Evolutionary conservation across 352 stramenopile species (phyloP), one percentile per base, ranked within the genome.

Genomic region (Plasmopara muralis): DNA sequence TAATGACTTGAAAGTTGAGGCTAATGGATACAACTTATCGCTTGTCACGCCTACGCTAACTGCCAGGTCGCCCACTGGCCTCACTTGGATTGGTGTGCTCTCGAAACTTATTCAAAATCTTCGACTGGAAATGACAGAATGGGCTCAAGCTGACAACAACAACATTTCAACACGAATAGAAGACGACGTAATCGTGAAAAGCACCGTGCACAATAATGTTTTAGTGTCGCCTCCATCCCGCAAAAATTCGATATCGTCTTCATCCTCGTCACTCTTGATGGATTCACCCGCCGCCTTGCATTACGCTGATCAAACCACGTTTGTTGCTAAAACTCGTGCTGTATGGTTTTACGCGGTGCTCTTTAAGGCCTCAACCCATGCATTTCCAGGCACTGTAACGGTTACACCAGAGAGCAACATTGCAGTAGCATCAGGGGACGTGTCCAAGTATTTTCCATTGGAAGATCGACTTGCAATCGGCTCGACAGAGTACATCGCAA

Each of bases 261-360:
- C 38, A 4, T 65, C 59, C 2, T 42, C 47, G 4, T 46, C 47
- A 25, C 15, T 20, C 9, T 72, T 54, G 1, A 40, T 64, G 2
- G 40, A 55, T 13, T 14, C 38, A 40, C 39, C 62, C 15, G 35
- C 47, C 8, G 25, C 47, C 13, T 25, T 53, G 9, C 68, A 60
- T 18, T 83, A 78, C 15, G 58, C 53, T 18, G 65, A 75, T 28
- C 60, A 57, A 4, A 60, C 15, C 7, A 53, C 52, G 31, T 52
- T 15, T 16, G 51, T 66, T 20, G 52, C 55, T 4, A 68, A 62
- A 15, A 49, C 59, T 9, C 64, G 81, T 3, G 63, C 86, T 45
- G 52, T 62, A 1, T 93, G 83, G 83, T 69, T 85, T 58, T 93
- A 93, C 33, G 83, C 78, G 0, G 78, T 89, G 39, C 54, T 93